These are phyloP conservation scores for Pyricularia sp. DNA, from an alignment of 2,329 filamentous ascomycete species.

Conservation along the genomic window DNA sequence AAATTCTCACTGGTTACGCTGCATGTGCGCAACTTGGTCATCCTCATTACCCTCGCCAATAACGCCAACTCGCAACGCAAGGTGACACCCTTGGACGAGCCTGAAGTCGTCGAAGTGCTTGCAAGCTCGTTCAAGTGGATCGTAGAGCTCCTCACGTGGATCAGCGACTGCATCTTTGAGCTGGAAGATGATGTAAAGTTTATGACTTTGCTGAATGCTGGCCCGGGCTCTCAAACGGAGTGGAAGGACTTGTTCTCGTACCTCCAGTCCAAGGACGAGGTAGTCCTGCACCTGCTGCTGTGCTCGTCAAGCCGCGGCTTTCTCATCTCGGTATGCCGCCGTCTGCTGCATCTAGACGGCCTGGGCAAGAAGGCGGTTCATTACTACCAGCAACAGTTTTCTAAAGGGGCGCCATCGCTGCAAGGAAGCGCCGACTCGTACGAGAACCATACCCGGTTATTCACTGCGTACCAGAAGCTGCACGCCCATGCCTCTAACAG, in stretches of 20 bases:
- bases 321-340: slow-evolving; percentile 58
- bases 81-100: slow-evolving; percentile 53
- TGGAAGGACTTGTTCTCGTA: slow-evolving; percentile 40
- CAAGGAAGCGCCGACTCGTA: slow-evolving; percentile 32
- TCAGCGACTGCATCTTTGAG: slow-evolving; percentile 48
- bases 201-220: slow-evolving; percentile 32
- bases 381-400: slow-evolving; percentile 32
- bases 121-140: slow-evolving; percentile 73
- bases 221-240: slow-evolving; percentile 19
- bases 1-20: slow-evolving; percentile 69
- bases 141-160: slow-evolving; percentile 58
- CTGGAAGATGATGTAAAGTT: slow-evolving; percentile 44
- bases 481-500: slow-evolving; percentile 38
- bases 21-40: slow-evolving; percentile 62
- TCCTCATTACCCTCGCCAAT: slow-evolving; percentile 55
- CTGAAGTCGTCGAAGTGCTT: slow-evolving; percentile 63
- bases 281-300: slow-evolving; percentile 55
- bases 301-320: slow-evolving; percentile 68
- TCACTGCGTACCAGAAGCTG: slow-evolving; percentile 46
- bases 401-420: slow-evolving; percentile 18
- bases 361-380: slow-evolving; percentile 38
- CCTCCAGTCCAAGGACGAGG: slow-evolving; percentile 43
- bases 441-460: slow-evolving; percentile 30
- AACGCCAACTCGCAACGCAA: slow-evolving; percentile 47
- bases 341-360: slow-evolving; percentile 47